These are phyloP conservation scores for Andrographis paniculata DNA, from an alignment of 305 asterid genomes.

Conservation along the genomic window DNA sequence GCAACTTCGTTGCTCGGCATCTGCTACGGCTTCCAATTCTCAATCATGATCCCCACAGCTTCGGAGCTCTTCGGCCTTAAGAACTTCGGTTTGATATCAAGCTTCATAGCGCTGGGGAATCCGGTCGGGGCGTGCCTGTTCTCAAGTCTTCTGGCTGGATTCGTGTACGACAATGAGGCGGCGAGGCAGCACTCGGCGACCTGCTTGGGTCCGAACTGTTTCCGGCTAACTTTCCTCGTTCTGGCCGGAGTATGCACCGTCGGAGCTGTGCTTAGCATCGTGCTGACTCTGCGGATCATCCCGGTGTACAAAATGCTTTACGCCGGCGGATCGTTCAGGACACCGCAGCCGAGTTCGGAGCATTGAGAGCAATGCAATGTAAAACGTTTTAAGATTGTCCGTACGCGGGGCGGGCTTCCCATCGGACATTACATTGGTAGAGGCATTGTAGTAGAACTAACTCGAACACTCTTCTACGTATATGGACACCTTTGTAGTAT, in stretches of 20 bases:
- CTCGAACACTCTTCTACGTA: too few species aligned
- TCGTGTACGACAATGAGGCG: conserved; percentile 54
- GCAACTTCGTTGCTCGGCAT: conserved; percentile 74
- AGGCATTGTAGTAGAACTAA: too few species aligned
- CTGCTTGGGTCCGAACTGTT: conserved; percentile 65
- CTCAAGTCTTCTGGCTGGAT: conserved; percentile 66
- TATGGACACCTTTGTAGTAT: too few species aligned
- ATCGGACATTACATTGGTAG: too few species aligned
- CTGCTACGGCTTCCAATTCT: conserved; percentile 86
- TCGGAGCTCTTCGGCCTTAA: conserved; percentile 81
- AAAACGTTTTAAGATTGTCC: too few species aligned
- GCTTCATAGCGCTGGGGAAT: conserved; percentile 69
- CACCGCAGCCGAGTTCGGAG: conserved; percentile 36
- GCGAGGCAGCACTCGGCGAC: conserved; percentile 41
- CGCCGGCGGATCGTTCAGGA: conserved; percentile 58
- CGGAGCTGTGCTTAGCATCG: conserved; percentile 39
- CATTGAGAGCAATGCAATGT: too few species aligned
- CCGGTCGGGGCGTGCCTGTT: conserved; percentile 64
- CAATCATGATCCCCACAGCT: conserved; percentile 60
- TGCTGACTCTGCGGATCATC: conserved; percentile 44
- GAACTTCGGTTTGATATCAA: conserved; percentile 65
- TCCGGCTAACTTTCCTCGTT: conserved; percentile 48
- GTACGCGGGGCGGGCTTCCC: too few species aligned
- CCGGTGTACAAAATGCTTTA: conserved; percentile 70
- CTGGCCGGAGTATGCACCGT: conserved; percentile 50